These are phyloP conservation scores for Populus hybrid DNA, from an alignment of 441 rosid species.

Conservation along the genomic window DNA sequence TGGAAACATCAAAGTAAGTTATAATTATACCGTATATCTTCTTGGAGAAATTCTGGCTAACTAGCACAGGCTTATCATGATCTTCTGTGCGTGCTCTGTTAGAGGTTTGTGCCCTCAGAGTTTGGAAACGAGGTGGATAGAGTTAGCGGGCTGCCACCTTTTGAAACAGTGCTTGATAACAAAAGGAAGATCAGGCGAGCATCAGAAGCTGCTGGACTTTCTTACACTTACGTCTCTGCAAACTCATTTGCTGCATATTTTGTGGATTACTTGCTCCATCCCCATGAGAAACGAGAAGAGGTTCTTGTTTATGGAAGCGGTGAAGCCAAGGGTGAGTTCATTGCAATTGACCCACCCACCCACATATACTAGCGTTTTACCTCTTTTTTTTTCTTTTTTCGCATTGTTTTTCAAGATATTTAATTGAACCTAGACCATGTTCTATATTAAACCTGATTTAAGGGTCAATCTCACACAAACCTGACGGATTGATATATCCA, in stretches of 20 bases:
- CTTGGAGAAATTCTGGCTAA: too few species aligned
- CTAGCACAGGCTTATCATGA: too few species aligned
- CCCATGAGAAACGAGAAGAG: slow-evolving; percentile 16
- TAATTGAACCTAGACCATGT: too few species aligned
- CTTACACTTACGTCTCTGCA: slow-evolving; percentile 38
- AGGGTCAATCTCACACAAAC: too few species aligned
- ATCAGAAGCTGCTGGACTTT: slow-evolving; percentile 32
- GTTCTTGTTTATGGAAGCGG: slow-evolving; percentile 28
- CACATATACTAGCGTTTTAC: too few species aligned
- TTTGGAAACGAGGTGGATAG: slow-evolving; percentile 42
- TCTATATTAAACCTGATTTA: too few species aligned
- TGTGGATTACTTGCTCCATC: slow-evolving; percentile 31
- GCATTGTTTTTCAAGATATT: too few species aligned
- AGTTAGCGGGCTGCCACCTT: slow-evolving; percentile 29
- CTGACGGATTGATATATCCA: too few species aligned
- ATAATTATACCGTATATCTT: too few species aligned
- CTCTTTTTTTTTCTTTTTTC: too few species aligned
- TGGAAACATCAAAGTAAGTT: slow-evolving; percentile 35
- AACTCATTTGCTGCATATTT: slow-evolving; percentile 36
- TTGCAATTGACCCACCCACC: too few species aligned
- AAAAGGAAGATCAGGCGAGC: slow-evolving; percentile 42
- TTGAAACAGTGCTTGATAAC: slow-evolving; percentile 32
- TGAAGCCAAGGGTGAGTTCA: slow-evolving; percentile 20
- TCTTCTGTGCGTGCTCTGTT: not conserved
- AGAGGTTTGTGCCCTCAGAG: slow-evolving; percentile 50